These are phyloP conservation scores for Leccinum truebloodii DNA, from an alignment of 768 basidiomycete genomes.

Conservation along the genomic window DNA sequence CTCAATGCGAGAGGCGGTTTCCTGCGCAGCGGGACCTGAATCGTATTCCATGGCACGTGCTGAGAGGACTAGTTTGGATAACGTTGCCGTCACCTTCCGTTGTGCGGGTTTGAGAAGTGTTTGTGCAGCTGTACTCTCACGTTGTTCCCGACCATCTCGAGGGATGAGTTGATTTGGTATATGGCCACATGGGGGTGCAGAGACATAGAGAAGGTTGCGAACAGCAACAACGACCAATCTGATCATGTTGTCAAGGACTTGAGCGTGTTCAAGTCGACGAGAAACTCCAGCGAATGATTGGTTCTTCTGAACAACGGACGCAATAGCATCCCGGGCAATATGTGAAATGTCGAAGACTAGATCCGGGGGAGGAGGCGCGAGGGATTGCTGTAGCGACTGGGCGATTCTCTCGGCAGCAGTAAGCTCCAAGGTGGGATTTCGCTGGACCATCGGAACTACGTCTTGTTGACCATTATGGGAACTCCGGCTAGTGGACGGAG, in stretches of 20 bases:
- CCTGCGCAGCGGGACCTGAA: conserved; percentile 58
- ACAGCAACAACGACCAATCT: conserved; percentile 66
- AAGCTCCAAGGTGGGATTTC: conserved; percentile 41
- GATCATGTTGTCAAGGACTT: conserved; percentile 63
- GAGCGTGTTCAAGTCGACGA: conserved; percentile 55
- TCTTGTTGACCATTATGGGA: conserved; percentile 32
- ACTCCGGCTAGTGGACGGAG: conserved; percentile 32
- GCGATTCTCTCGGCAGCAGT: conserved; percentile 72
- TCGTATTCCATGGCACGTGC: conserved; percentile 89
- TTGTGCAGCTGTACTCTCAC: conserved; percentile 46
- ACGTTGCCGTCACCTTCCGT: conserved; percentile 82
- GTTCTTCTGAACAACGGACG: conserved; percentile 57
- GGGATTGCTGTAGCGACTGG: conserved; percentile 58
- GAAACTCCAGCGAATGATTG: conserved; percentile 47
- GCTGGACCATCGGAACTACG: conserved; percentile 15
- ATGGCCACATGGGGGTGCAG: conserved; percentile 59
- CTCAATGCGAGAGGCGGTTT: conserved; percentile 71
- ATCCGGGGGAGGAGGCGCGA: conserved; percentile 59
- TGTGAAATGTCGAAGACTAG: conserved; percentile 62
- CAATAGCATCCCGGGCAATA: conserved; percentile 57
- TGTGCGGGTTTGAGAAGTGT: conserved; percentile 77
- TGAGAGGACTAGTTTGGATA: conserved; percentile 87
- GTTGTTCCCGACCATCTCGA: conserved; percentile 47
- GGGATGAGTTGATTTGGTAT: conserved; percentile 58
- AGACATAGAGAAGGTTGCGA: conserved; percentile 72